Base-by-base conservation (phyloP, 2,329 filamentous ascomycete genomes). In the Ascochyta lentis region DNA sequence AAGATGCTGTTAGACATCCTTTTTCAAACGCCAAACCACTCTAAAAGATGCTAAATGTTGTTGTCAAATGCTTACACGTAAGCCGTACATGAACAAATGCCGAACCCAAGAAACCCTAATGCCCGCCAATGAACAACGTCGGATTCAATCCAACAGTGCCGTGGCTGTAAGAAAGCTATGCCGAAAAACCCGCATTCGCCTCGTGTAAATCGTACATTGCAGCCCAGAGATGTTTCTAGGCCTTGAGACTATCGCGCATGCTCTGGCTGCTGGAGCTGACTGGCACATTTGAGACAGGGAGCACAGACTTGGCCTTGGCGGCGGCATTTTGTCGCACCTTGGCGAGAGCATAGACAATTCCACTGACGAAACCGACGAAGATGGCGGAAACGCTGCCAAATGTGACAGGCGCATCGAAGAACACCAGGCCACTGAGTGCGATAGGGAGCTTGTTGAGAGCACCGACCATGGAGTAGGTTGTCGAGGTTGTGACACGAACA, bases 381-480 rank as follows among this genome's bases (percentile, higher is more conserved):
- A 99, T 98, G 67, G 95, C 95, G 22, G 91, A 91, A 10, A 96
- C 91, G 72, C 91, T 95, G 67, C 92, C 92, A 59, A 97, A 85
- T 0, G 95, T 98, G 67, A 96, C 90, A 0, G 95, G 93, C 0
- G 93, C 93, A 60, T 95, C 86, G 79, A 99, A 99, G 84, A 99
- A 99, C 69, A 99, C 79, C 37, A 99, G 85, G 26, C 95, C 95
- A 61, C 89, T 94, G 64, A 99, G 77, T 51, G 95, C 95, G 67
- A 99, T 93, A 38, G 95, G 95, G 29, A 99, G 88, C 83, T 99
- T 99, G 85, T 99, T 99, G 70, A 99, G 83, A 16, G 94, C 92
- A 60, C 95, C 95, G 53, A 98, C 95, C 94, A 99, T 98, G 27
- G 91, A 96, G 82, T 98, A 99, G 2, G 95, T 99, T 8, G 95